Evolutionary conservation across 2,329 filamentous ascomycete genomes (phyloP), one percentile per base, ranked within the genome.

Genomic region (Alternaria gansuensis): DNA sequence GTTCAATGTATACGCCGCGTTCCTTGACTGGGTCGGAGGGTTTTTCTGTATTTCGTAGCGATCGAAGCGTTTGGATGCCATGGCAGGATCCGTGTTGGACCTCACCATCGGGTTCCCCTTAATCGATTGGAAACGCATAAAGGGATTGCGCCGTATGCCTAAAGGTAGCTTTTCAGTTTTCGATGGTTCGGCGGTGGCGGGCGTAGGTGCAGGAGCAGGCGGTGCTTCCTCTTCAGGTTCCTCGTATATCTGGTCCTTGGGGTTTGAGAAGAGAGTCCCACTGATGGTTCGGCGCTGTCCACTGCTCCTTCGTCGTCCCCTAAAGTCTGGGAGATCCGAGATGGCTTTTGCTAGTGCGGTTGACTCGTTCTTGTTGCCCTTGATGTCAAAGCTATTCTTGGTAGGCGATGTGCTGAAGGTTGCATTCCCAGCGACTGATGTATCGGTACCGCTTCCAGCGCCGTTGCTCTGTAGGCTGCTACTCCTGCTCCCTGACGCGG

Each of bases 211-310:
- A 58, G 69, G 65, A 49, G 63, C 64, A 51, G 63, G 50, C 40
- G 66, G 60, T 17, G 69, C 65, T 46, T 77, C 69, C 56, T 83
- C 82, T 70, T 90, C 87, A 1, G 92, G 90, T 74, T 97, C 94
- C 76, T 97, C 93, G 83, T 92, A 97, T 60, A 97, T 93, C 71
- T 91, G 88, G 73, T 93, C 90, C 33, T 88, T 87, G 2, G 88
- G 89, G 60, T 87, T 85, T 65, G 83, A 82, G 73, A 92, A 93
- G 2, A 88, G 85, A 53, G 83, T 85, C 66, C 88, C 89, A 72
- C 89, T 92, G 69, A 88, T 84, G 65, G 90, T 90, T 60, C 90
- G 84, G 76, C 86, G 88, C 69, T 86, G 82, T 67, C 87, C 89
- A 69, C 87, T 89, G 63, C 87, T 87, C 33, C 84, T 85, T 39